Conservation (phyloP, 2,329 filamentous ascomycete species). For the Pseudocercospora crystallina region DNA sequence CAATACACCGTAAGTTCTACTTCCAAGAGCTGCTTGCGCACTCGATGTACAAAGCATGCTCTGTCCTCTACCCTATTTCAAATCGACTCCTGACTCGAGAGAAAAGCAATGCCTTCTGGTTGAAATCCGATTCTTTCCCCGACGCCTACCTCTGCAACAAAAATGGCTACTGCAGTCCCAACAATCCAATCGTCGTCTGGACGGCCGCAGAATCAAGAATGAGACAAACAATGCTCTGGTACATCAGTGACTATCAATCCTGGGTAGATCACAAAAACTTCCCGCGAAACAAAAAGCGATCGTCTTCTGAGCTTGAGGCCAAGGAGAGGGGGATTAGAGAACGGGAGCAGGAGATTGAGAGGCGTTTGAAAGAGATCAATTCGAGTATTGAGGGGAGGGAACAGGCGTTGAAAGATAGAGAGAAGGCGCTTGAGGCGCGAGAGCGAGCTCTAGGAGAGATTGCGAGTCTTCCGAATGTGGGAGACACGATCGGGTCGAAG, state of each 20-base stretch:
- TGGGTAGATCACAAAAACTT: conserved; percentile 8
- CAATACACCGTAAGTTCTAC: not conserved
- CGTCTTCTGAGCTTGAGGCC: not conserved
- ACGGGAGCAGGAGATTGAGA: conserved; percentile 4
- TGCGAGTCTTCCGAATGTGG: no score
- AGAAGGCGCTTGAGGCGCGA: not conserved
- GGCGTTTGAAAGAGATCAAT: no score
- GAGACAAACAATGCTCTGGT: conserved; percentile 11
- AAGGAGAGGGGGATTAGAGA: conserved; percentile 2
- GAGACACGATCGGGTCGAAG: no score
- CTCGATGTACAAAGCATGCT: no score
- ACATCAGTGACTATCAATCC: conserved; percentile 3
- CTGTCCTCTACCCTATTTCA: no score
- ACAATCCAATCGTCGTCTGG: conserved; percentile 6
- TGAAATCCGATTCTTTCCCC: conserved; percentile 7
- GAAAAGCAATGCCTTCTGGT: conserved; percentile 6
- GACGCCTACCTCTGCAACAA: conserved; percentile 9
- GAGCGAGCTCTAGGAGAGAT: no score
- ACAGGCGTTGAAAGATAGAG: not conserved
- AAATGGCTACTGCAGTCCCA: conserved; percentile 7
- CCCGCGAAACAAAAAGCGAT: not conserved
- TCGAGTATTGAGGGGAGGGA: no score
- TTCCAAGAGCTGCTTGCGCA: no score
- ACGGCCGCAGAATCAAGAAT: not conserved
- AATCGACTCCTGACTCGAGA: no score